Percentiles rank a stretch among this genome's conserved stretches.
Conservation (phyloP, 2,329 filamentous ascomycete genomes). For the Apiospora saccharicola region DNA sequence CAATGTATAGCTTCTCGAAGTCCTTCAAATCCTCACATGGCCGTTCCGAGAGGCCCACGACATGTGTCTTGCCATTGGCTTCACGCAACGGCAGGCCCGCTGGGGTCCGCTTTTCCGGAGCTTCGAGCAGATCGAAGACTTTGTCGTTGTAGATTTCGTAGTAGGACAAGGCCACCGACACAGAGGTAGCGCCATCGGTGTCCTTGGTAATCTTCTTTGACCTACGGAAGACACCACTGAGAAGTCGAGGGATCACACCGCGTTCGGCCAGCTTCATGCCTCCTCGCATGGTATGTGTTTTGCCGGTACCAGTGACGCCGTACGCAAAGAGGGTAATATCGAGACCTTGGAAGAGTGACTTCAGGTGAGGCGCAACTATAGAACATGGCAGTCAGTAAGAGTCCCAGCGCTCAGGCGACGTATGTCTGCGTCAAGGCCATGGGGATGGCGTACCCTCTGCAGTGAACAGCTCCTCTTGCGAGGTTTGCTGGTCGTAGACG, state of each 20-base stretch:
- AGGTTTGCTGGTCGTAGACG: constrained; percentile 82
- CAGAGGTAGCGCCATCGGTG: constrained; percentile 70
- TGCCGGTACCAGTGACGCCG: constrained; percentile 90
- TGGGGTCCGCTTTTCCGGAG: constrained; percentile 84
- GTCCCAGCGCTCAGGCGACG: neutral
- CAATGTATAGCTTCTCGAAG: constrained; percentile 88
- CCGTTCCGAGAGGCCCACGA: constrained; percentile 85
- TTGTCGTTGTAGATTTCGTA: constrained; percentile 99
- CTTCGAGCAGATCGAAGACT: constrained; percentile 88
- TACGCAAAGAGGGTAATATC: constrained; percentile 93
- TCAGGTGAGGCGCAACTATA: constrained; percentile 85
- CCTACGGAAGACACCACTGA: constrained; percentile 85
- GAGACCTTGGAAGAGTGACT: constrained; percentile 88
- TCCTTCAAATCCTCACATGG: constrained; percentile 86
- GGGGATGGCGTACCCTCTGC: constrained; percentile 74
- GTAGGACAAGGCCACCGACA: constrained; percentile 83
- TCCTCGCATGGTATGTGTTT: constrained; percentile 95
- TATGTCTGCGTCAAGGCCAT: constrained; percentile 15
- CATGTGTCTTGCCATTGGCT: constrained; percentile 85
- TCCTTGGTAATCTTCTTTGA: constrained; percentile 88
- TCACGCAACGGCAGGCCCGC: constrained; percentile 83
- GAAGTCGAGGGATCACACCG: constrained; percentile 84
- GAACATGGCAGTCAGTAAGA: constrained; percentile 31
- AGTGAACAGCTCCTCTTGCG: constrained; percentile 89
- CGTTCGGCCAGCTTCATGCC: constrained; percentile 85